Evolutionary conservation across 2,329 filamentous ascomycete genomes (phyloP).

Genomic region (Beauveria pseudobassiana): DNA sequence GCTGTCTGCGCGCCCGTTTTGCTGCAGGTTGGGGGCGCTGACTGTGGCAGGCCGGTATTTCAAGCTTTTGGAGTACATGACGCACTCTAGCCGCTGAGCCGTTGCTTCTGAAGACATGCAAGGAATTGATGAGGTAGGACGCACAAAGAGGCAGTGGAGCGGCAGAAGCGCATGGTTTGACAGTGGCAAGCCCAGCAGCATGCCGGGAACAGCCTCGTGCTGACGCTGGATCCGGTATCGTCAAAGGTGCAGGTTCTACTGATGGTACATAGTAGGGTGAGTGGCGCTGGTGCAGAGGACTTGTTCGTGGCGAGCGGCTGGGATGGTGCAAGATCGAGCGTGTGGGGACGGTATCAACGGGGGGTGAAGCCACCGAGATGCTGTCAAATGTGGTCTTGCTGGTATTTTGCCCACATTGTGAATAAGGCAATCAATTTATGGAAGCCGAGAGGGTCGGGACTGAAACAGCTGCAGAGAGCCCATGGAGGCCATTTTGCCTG

Average conservation of each 20-base stretch:
- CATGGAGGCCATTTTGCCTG: not conserved
- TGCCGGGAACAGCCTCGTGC: not conserved
- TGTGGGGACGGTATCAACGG: constrained; percentile 1
- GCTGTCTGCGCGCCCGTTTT: not conserved
- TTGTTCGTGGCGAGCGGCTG: not conserved
- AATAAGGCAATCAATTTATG: not conserved
- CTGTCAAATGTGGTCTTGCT: not conserved
- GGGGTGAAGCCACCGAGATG: not conserved
- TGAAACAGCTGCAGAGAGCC: too few species aligned
- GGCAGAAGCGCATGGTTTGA: constrained; percentile 1
- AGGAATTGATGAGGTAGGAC: not conserved
- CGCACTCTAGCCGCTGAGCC: not conserved
- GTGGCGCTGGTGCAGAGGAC: not conserved
- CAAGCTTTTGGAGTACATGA: not conserved
- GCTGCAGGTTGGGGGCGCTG: not conserved
- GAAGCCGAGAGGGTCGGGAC: not conserved
- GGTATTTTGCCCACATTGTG: not conserved
- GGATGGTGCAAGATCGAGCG: constrained; percentile 6
- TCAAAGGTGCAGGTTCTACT: not conserved
- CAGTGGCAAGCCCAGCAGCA: not conserved
- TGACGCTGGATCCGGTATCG: not conserved
- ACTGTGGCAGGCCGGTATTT: not conserved
- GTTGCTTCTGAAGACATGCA: not conserved
- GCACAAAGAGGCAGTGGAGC: not conserved
- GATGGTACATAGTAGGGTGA: not conserved